Evolutionary conservation across 176 grass and related monocot genomes (phyloP).

Genomic region (Bonia amplexicaulis): DNA sequence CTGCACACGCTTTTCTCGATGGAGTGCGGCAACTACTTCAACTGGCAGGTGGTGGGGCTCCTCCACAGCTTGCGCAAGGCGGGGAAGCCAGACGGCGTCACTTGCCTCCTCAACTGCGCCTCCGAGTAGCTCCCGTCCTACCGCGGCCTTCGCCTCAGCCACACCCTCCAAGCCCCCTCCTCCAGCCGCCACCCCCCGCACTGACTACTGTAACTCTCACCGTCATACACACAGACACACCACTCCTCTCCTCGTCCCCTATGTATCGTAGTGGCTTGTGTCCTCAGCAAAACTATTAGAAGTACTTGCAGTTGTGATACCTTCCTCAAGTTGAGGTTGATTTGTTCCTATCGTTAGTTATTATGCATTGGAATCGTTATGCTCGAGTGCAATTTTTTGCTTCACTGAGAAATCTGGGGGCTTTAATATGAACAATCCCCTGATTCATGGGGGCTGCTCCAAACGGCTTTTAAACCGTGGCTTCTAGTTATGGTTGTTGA

Average conservation of each 20-base stretch:
- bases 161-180: constrained; percentile 82
- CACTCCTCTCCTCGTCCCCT: neutral
- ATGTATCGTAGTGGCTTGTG: neutral
- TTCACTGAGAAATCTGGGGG: neutral
- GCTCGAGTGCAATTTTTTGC: neutral
- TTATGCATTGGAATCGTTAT: neutral
- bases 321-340: neutral
- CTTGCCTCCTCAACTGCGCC: constrained; percentile 73
- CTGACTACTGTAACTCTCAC: constrained; percentile 66
- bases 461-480: no score
- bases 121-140: constrained; percentile 63
- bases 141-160: constrained; percentile 62
- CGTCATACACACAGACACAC: constrained; percentile 7
- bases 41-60: constrained; percentile 93
- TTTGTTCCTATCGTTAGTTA: neutral
- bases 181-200: constrained; percentile 78
- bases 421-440: neutral
- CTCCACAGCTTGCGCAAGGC: constrained; percentile 85
- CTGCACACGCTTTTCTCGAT: constrained; percentile 96
- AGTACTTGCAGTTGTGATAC: neutral
- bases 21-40: constrained; percentile 96
- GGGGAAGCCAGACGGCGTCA: constrained; percentile 66
- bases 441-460: neutral
- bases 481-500: no score
- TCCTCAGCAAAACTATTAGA: neutral